Evolutionary conservation across 1,139 yeast genomes (phyloP).

Genomic region (Magnusiomyces ingens): DNA sequence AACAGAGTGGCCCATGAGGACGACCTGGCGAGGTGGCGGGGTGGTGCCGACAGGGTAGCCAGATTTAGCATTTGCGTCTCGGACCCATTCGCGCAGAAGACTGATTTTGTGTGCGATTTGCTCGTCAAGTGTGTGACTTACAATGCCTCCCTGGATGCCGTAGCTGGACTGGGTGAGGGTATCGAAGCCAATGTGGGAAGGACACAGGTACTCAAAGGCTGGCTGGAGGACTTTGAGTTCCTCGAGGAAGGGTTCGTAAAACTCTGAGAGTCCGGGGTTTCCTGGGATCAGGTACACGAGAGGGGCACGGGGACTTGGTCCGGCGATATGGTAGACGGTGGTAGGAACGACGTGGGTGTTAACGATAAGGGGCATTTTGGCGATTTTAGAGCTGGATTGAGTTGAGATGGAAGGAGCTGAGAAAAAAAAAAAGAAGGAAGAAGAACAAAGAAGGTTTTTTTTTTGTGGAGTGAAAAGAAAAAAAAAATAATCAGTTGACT

Average conservation of each 20-base stretch:
- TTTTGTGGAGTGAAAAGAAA: too few relatives aligned
- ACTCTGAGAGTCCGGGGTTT: constrained; percentile 60
- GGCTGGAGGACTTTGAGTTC: constrained; percentile 42
- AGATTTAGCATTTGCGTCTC: constrained; percentile 9
- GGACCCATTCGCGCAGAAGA: constrained; percentile 34
- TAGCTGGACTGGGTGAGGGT: constrained; percentile 22
- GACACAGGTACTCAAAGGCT: constrained; percentile 40
- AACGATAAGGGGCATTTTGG: constrained; percentile 13
- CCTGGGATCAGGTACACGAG: constrained; percentile 57
- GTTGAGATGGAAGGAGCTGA: neutral
- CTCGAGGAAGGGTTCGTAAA: constrained; percentile 46
- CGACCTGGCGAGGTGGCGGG: constrained; percentile 33
- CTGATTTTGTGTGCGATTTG: constrained; percentile 48
- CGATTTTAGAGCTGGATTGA: neutral
- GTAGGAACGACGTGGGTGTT: constrained; percentile 16
- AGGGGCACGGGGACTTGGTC: constrained; percentile 24
- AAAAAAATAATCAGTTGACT: too few relatives aligned
- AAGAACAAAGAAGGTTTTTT: neutral
- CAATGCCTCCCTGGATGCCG: constrained; percentile 20
- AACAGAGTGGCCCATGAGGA: constrained; percentile 54
- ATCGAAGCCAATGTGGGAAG: constrained; percentile 50
- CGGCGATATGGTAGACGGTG: constrained; percentile 20
- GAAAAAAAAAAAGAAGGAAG: neutral
- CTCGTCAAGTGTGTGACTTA: constrained; percentile 39
- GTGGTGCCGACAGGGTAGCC: neutral